Evolutionary conservation across 192 early-diverging fungal genomes (phyloP), one percentile per base, ranked within the genome.

Genomic region (Umbelopsis ramanniana): DNA sequence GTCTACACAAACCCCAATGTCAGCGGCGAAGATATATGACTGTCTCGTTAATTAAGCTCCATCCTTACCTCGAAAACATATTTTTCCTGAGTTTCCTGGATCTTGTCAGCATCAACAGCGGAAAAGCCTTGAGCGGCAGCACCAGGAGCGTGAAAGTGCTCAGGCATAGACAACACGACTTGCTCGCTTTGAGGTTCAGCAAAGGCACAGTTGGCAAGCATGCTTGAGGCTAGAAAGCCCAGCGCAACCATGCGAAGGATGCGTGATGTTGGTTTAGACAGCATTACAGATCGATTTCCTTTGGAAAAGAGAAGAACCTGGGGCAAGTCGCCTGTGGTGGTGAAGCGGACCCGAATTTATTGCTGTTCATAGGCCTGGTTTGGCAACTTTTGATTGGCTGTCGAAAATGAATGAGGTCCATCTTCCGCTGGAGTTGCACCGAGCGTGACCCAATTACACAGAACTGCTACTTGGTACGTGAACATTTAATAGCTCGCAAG

Each of bases 1-100:
- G 96, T 91, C 87, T 97, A 87, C 73, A 11, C 8, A 43, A 11
- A n/a, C n/a, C 40, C 40, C 6, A 43, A 43, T 2, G 29, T 29
- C 29, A 29, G 29, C 29, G 3, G 29, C 29, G 29, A 29, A 29
- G 29, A 29, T 29, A 29, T 1, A 29, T 29, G 29, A 1, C 29
- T 29, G 29, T 29, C 29, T 29, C 29, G 29, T 29, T 29, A 3
- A 29, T 29, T 29, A 3, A 3, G 29, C 29, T n/a, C n/a, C 23
- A 3, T 23, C 6, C 24, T 37, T 63, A 63, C 57, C 57, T 63
- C 57, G 35, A 63, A 63, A 17, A 63, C 57, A 37, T 63, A 63
- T 63, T 63, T 63, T 37, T 63, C 57, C 37, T 63, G 24, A 35
- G 57, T 63, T 14, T 29, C 57, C 26, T 35, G 26, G n/a, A 63